phyloP scores from a whole-genome alignment of 805 yeast genomes.

The Saccharomyces kudriavzevii region DNA sequence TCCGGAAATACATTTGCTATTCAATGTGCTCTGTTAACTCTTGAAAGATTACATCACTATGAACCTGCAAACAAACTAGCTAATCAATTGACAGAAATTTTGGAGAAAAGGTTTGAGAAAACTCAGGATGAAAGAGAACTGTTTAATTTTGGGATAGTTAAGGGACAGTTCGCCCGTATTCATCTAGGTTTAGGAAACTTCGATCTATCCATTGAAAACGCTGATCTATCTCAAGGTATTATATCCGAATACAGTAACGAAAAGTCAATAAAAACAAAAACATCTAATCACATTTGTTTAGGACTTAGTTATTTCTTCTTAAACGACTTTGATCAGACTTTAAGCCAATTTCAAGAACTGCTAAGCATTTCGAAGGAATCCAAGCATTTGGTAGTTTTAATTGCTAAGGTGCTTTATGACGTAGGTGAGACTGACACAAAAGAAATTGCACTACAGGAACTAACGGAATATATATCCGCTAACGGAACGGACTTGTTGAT shows the following conservation, averaged over 20 bases:
- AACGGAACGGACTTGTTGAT: constrained; percentile 61
- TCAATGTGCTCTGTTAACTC: constrained; percentile 43
- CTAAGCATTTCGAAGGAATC: constrained; percentile 49
- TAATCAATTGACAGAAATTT: constrained; percentile 35
- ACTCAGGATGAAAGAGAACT: constrained; percentile 43
- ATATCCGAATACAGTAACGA: constrained; percentile 35
- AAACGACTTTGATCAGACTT: constrained; percentile 53
- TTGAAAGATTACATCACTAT: constrained; percentile 67
- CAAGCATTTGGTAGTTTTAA: constrained; percentile 58
- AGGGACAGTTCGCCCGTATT: constrained; percentile 65
- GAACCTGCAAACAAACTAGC: constrained; percentile 45
- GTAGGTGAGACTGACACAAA: constrained; percentile 68
- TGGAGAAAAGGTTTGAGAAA: constrained; percentile 52
- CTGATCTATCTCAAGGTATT: constrained; percentile 48
- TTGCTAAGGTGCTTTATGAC: constrained; percentile 74
- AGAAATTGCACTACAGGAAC: constrained; percentile 77
- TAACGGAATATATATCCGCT: constrained; percentile 54
- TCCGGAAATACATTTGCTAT: constrained; percentile 55
- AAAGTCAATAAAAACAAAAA: constrained; percentile 27
- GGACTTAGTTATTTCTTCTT: constrained; percentile 66
- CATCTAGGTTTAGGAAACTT: constrained; percentile 53
- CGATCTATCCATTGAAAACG: constrained; percentile 50
- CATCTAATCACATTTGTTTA: constrained; percentile 60
- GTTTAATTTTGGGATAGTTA: constrained; percentile 47
- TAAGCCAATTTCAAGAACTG: constrained; percentile 60